Evolutionary conservation across 2,329 filamentous ascomycete species (phyloP), one percentile per base, ranked within the genome.

Genomic region (Colletotrichum salicis): DNA sequence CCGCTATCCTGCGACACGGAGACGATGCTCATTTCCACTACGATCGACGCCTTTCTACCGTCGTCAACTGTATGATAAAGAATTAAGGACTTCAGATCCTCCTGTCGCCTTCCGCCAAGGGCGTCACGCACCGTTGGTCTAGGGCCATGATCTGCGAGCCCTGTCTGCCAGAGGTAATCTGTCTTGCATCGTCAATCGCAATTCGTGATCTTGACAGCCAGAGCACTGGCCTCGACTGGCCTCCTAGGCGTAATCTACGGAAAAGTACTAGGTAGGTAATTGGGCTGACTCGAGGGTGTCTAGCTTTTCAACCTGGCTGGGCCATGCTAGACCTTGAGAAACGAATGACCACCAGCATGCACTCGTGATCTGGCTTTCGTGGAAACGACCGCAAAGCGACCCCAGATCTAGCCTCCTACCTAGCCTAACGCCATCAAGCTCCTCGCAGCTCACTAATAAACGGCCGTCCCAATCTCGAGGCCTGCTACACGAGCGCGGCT

Each of bases 11-110:
- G 59, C 55, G 66, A 70, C 65, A 70, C 45, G 65, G 65, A 72
- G 62, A 31, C 35, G 48, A 35, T 60, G 69, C 59, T 61, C 70
- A 70, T 72, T 57, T 64, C 48, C 65, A 61, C 70, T 31, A 35
- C 11, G 35, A 37, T 64, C 60, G 54, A 29, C 29, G 15, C 15
- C 31, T 52, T 52, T 72, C 66, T 69, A 65, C 64, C 65, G 48
- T 64, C 70, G 70, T 37, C 65, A 31, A 31, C 33, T 55, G 55
- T 57, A 58, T 48, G 33, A 52, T 29, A 15, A 24, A 35, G 15
- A 35, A 60, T 59, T 24, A 48, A 71, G 59, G 56, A 51, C 35
- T 13, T 15, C 10, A 15, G 33, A 56, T 64, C 45, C n/a, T 67
- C 24, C 37, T 60, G 33, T 57, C n/a, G 41, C 31, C 22, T 41